Conservation (phyloP, 23 red algal species). For the Gracilariopsis chorda region DNA sequence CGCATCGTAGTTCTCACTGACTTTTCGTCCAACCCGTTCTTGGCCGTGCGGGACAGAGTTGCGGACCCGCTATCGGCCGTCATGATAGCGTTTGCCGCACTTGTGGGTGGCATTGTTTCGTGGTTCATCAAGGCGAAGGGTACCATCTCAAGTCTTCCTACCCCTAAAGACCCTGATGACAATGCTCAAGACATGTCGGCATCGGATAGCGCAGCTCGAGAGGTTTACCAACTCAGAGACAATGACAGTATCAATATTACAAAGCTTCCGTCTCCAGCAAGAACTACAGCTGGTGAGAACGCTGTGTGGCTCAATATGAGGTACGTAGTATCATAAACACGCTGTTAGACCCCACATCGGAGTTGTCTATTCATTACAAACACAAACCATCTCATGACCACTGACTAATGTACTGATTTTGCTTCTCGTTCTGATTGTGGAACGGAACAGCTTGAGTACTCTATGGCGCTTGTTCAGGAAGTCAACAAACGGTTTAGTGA, state of each 20-base stretch:
- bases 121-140: background rate
- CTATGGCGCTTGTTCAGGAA: constrained; percentile 71
- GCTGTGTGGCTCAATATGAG: constrained; percentile 54
- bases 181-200: background rate
- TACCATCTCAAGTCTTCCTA: background rate
- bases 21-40: constrained; percentile 41
- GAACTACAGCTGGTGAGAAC: constrained; percentile 22
- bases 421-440: too few species aligned
- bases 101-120: constrained; percentile 4
- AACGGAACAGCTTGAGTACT: constrained; percentile 15
- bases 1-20: constrained; percentile 35
- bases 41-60: constrained; percentile 17
- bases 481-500: constrained; percentile 8
- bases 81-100: constrained; percentile 22
- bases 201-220: background rate
- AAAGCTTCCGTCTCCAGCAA: background rate
- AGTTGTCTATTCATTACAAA: background rate
- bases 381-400: too few species aligned
- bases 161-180: background rate
- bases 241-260: background rate
- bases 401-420: too few species aligned
- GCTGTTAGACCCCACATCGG: background rate
- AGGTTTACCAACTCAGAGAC: background rate
- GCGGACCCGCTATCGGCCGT: constrained; percentile 25
- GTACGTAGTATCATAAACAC: constrained; percentile 5